Base-by-base conservation (phyloP, 495 filamentous ascomycete species). In the Sordaria brevicollis region DNA sequence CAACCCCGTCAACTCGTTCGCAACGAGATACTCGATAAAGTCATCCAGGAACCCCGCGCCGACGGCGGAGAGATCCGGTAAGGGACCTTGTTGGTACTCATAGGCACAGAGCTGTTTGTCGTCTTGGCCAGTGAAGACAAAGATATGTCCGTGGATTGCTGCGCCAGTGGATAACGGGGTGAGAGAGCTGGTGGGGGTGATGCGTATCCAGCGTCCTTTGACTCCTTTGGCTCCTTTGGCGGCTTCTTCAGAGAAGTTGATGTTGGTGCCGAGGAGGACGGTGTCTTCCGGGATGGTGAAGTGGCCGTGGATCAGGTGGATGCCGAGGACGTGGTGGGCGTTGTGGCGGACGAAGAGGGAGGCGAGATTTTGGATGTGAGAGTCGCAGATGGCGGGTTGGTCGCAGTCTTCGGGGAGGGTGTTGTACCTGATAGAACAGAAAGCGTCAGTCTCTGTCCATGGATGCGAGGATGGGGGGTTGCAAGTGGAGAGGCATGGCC, bases 301-400 rank as follows among this genome's bases (percentile, higher is more conserved):
- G 19, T 66, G 31, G 65, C 65, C 65, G 19, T 66, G 65, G 29
- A 66, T 66, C 9, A 66, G 65, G 31, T 35, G 65, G 10, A 66
- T 19, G 65, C 65, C 65, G 29, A 66, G 33, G 33, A 65, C 17
- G 3, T 65, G 25, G 19, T 65, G 19, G 1, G 57, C 57, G 21
- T 65, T 65, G 71, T 65, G 57, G 57, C 57, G 21, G 57, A 65
- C 57, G 57, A 65, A 65, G 19, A 65, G 69, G n/a, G n/a, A n/a
- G n/a, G n/a, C n/a, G n/a, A n/a, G n/a, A n/a, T n/a, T n/a, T n/a
- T n/a, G n/a, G n/a, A n/a, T n/a, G n/a, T n/a, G n/a, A n/a, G n/a
- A n/a, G n/a, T n/a, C n/a, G n/a, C n/a, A n/a, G n/a, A n/a, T n/a
- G n/a, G n/a, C n/a, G n/a, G n/a, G n/a, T n/a, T n/a, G n/a, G n/a